Evolutionary conservation across 2,329 filamentous ascomycete species (phyloP).

Genomic region (Aspergillus fumigatus): DNA sequence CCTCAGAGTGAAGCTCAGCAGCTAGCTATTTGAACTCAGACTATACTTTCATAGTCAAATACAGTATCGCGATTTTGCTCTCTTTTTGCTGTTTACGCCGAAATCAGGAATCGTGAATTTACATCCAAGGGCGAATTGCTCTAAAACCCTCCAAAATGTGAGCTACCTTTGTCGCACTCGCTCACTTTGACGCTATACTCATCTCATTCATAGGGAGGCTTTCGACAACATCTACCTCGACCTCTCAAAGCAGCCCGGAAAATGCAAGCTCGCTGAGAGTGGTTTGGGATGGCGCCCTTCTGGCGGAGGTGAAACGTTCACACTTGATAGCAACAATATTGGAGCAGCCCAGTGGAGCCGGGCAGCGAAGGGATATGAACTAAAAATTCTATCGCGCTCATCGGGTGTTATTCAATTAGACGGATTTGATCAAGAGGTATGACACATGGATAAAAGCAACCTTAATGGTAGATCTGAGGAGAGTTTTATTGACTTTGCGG

Average conservation of each 20-base stretch:
- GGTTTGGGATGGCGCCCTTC: conserved; percentile 94
- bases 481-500: not conserved
- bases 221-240: conserved; percentile 98
- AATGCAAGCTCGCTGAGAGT: conserved; percentile 90
- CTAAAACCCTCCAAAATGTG: conserved; percentile 32
- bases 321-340: conserved; percentile 82
- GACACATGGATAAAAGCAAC: conserved; percentile 4
- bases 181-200: conserved; percentile 4
- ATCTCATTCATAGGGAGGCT: conserved; percentile 61
- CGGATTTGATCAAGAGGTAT: conserved; percentile 81
- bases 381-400: conserved; percentile 83
- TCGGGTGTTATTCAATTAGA: conserved; percentile 88
- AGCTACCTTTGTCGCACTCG: conserved; percentile 9
- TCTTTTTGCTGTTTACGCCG: not conserved
- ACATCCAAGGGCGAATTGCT: not conserved
- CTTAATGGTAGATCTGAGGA: not conserved
- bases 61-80: not conserved
- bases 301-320: conserved; percentile 85
- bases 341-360: conserved; percentile 88
- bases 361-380: conserved; percentile 84
- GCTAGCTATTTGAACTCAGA: not conserved
- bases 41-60: not conserved
- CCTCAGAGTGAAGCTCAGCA: conserved; percentile 7
- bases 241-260: conserved; percentile 84
- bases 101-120: not conserved